A percentile compares a stretch with the other conserved stretches of the same genome.
phyloP scores from a whole-genome alignment of 164 flowering plant species.

The Pachysandra terminalis region DNA sequence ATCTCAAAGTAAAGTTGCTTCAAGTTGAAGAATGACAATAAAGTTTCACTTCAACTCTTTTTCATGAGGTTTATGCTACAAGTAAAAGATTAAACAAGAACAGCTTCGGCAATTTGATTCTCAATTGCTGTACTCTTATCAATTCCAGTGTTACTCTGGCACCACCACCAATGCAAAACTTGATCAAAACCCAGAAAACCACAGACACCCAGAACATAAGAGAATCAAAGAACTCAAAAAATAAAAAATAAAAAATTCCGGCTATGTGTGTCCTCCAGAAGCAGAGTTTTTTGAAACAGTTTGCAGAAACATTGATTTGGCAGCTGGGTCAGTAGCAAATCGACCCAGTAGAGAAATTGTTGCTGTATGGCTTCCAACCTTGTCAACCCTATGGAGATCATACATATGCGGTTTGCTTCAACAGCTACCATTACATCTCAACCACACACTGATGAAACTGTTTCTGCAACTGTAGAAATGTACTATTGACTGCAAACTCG shows the following conservation, averaged over 20 bases:
- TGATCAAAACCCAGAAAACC: no score
- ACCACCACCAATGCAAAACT: not conserved
- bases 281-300: constrained; percentile 36
- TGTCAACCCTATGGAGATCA: constrained; percentile 96
- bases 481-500: constrained; percentile 65
- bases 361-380: constrained; percentile 84
- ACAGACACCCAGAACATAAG: not conserved
- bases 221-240: not conserved
- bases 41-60: no score
- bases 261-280: constrained; percentile 11
- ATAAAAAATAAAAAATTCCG: not conserved
- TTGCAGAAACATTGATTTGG: constrained; percentile 62
- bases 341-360: constrained; percentile 79
- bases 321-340: constrained; percentile 56
- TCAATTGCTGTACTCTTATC: no score
- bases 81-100: not conserved
- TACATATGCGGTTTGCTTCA: constrained; percentile 89
- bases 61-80: no score
- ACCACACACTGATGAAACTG: constrained; percentile 57
- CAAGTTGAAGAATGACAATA: no score
- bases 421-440: constrained; percentile 81
- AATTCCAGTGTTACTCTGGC: no score
- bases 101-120: not conserved
- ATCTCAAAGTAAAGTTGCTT: no score
- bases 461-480: constrained; percentile 81